These are phyloP conservation scores for Cutaneotrichosporon curvatum DNA, from an alignment of 1,284 basidiomycete genomes.

Conservation along the genomic window DNA sequence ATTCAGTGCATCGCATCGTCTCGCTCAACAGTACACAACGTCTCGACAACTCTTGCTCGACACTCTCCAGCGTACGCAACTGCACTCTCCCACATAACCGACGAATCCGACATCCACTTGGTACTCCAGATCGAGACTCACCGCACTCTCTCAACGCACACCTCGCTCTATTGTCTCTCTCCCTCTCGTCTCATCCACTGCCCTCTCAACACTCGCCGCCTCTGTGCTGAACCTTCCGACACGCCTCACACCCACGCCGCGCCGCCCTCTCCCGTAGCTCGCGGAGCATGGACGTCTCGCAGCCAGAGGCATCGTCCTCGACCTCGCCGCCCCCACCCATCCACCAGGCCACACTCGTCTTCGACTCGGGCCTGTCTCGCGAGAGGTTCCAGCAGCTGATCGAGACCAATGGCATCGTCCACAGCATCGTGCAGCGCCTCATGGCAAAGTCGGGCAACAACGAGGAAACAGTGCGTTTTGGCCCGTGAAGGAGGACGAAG, in stretches of 20 bases:
- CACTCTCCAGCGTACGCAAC: too few species aligned
- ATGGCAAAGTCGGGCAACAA: conserved; percentile 36
- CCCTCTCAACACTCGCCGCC: neutral
- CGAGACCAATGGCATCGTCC: conserved; percentile 33
- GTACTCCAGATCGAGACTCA: too few species aligned
- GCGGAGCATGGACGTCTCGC: conserved; percentile 18
- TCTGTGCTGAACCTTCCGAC: neutral
- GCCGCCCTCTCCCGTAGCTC: neutral
- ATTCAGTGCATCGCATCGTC: too few species aligned
- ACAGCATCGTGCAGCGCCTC: conserved; percentile 36
- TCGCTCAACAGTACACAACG: too few species aligned
- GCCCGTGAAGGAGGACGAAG: too few species aligned
- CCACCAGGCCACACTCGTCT: conserved; percentile 32
- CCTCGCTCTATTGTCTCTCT: too few species aligned
- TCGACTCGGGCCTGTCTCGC: conserved; percentile 32
- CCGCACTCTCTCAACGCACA: too few species aligned
- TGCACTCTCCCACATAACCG: too few species aligned
- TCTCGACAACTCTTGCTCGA: too few species aligned
- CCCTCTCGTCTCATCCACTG: too few species aligned
- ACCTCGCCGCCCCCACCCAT: conserved; percentile 10
- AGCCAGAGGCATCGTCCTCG: conserved; percentile 34
- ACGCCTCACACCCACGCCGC: neutral
- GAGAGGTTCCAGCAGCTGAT: conserved; percentile 32
- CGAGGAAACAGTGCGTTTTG: conserved; percentile 23
- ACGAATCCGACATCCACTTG: too few species aligned